Evolutionary conservation across 2,329 filamentous ascomycete genomes (phyloP).

Genomic region (Chrysoporthe deuterocubensis): DNA sequence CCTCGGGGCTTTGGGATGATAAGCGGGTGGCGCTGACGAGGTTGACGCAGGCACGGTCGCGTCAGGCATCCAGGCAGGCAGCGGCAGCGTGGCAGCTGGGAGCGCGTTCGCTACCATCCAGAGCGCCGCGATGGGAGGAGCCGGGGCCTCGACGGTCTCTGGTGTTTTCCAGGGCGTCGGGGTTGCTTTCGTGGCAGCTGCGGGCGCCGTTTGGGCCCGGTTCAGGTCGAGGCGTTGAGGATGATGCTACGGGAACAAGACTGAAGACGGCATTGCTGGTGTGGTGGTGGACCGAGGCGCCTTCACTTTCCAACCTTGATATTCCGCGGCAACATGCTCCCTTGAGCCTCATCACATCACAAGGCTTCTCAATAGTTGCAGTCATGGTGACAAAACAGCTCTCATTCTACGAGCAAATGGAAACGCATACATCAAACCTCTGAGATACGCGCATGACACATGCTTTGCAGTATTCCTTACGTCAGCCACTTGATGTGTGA

Average conservation of each 20-base stretch:
- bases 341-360: background rate
- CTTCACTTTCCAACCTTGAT: background rate
- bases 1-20: background rate
- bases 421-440: background rate
- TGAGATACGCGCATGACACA: background rate
- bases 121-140: constrained; percentile 34
- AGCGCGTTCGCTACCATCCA: constrained; percentile 31
- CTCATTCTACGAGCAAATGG: too few relatives aligned
- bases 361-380: background rate
- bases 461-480: background rate
- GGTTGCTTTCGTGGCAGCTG: constrained; percentile 7
- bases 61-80: constrained; percentile 24
- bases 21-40: background rate
- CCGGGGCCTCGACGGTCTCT: constrained; percentile 26
- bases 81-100: constrained; percentile 30
- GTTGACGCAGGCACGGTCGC: constrained; percentile 32
- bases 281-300: background rate
- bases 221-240: background rate
- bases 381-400: background rate
- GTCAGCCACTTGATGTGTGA: background rate
- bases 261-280: background rate
- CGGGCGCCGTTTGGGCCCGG: constrained; percentile 16
- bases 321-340: background rate
- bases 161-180: constrained; percentile 26
- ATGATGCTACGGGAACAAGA: background rate